These are phyloP conservation scores for Claviceps pazoutovae DNA, from an alignment of 2,329 filamentous ascomycete species.

Conservation along the genomic window DNA sequence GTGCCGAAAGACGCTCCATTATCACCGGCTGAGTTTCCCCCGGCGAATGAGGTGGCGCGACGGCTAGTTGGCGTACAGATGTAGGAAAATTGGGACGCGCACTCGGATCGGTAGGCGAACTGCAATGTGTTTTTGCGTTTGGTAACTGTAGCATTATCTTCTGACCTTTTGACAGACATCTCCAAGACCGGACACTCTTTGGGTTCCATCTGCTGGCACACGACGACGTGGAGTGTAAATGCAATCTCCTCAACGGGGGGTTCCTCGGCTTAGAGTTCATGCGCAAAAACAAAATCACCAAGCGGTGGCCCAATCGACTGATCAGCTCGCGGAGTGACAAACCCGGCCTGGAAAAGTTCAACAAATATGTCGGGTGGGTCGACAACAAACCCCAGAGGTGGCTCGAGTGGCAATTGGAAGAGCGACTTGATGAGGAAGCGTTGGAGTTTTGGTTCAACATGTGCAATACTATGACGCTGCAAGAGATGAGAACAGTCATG, in stretches of 20 bases:
- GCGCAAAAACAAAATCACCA: constrained; percentile 11
- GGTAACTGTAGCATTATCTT: neutral
- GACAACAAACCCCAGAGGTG: constrained; percentile 10
- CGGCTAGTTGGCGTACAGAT: neutral
- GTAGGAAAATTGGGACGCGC: neutral
- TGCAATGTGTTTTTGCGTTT: too few species aligned
- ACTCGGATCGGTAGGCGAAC: neutral
- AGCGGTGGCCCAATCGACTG: constrained; percentile 12
- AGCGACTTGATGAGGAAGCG: neutral
- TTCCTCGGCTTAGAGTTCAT: constrained; percentile 11
- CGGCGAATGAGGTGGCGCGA: neutral
- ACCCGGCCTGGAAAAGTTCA: constrained; percentile 9
- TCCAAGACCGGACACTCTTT: neutral
- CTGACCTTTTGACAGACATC: neutral
- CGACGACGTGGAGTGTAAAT: neutral
- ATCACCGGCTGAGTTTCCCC: too few species aligned
- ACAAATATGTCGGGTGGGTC: constrained; percentile 13
- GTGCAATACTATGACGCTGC: neutral
- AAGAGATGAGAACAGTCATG: neutral
- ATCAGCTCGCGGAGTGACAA: constrained; percentile 5
- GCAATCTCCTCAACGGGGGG: constrained; percentile 4
- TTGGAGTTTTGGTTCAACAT: neutral
- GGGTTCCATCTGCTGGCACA: neutral
- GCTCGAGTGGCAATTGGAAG: constrained; percentile 14
- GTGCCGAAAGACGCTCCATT: neutral